Evolutionary conservation across 2,329 filamentous ascomycete genomes (phyloP), one percentile per base, ranked within the genome.

Genomic region (Dendrostoma leiphaemia): DNA sequence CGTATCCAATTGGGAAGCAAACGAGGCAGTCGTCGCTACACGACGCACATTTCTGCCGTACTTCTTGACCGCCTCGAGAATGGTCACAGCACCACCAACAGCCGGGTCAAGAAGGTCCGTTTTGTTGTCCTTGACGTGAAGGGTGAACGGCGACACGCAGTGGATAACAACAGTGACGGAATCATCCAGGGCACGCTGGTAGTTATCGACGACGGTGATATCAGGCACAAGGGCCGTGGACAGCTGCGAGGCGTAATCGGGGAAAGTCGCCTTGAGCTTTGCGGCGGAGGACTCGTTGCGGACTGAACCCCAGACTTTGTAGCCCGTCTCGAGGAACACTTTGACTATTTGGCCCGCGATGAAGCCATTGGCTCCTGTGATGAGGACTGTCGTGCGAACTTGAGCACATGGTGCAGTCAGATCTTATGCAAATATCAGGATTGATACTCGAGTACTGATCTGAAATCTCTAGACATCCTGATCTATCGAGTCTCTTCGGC

Each of bases 271-370:
- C n/a, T 45, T 44, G 12, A 41, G 26, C 15, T 51, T 38, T 12
- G 31, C 24, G 32, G 17, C 45, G 24, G 46, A 43, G 2, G 12
- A 32, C n/a, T 54, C 34, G n/a, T 31, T 53, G 17, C 51, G 46
- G 24, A 57, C 40, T 7, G 35, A 19, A 13, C 51, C 46, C 24
- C 38, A 35, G 12, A 50, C 46, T 21, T 34, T 40, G 23, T 50
- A 57, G 28, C 45, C 50, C 12, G 46, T 47, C 12, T 46, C 45
- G 3, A 57, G 46, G 24, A 51, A 38, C 13, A 35, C n/a, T 34
- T 53, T 57, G n/a, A 53, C 44, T 32, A 50, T 54, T 26, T 48
- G 45, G 21, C 45, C 45, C 6, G 54, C 44, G 10, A 50, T 26
- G 26, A 37, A 38, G 13, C 45, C 40, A 7, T 34, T 50, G n/a